Evolutionary conservation across 345 rosid species (phyloP).

Genomic region (Passiflora organensis): DNA sequence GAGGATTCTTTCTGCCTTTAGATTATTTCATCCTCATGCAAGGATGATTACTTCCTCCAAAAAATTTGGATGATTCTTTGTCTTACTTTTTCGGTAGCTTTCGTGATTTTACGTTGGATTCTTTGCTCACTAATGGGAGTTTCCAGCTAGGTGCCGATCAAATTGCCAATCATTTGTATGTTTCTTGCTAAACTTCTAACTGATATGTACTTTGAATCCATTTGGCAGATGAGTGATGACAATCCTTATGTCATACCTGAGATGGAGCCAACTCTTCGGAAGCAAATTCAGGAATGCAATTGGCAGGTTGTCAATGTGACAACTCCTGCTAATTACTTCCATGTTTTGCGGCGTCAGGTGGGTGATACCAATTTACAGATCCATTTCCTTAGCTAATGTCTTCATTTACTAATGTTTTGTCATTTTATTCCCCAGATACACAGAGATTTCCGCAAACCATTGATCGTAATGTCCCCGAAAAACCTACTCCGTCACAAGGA

Average conservation of each 20-base stretch:
- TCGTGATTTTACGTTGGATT: too few relatives aligned
- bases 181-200: too few relatives aligned
- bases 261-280: constrained; percentile 72
- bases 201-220: too few relatives aligned
- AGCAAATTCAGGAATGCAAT: constrained; percentile 78
- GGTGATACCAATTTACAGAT: constrained; percentile 2
- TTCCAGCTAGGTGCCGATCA: too few relatives aligned
- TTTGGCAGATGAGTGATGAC: constrained; percentile 73
- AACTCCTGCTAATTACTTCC: constrained; percentile 85
- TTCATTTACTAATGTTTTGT: constrained; percentile 3
- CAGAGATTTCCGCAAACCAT: constrained; percentile 90
- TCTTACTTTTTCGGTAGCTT: too few relatives aligned
- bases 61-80: too few relatives aligned
- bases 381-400: neutral
- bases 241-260: constrained; percentile 73
- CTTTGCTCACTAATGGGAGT: too few relatives aligned
- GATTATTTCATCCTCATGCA: too few relatives aligned
- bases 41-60: too few relatives aligned
- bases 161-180: too few relatives aligned
- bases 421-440: constrained; percentile 43
- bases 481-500: constrained; percentile 86
- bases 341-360: constrained; percentile 78
- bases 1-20: neutral
- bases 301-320: constrained; percentile 90
- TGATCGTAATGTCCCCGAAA: constrained; percentile 83